Evolutionary conservation across 371 early-diverging fungal species (phyloP), one percentile per base, ranked within the genome.

Genomic region (Apophysomyces variabilis): DNA sequence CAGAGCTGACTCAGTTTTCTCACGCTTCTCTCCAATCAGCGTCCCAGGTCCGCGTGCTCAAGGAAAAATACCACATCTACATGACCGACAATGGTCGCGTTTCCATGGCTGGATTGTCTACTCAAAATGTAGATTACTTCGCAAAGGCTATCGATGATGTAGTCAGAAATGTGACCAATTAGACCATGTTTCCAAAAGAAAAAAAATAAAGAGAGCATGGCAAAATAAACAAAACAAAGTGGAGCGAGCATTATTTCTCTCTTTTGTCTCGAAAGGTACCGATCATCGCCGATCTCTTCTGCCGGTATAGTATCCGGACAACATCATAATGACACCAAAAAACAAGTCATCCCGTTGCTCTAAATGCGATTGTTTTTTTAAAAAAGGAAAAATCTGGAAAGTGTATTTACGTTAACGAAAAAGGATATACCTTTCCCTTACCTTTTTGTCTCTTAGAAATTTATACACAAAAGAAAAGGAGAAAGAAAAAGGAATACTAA

Each of bases 11-110:
- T 12, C 11, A 60, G 18, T 7, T 64, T 44, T 38, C 32, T 58
- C 18, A 43, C 54, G 18, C 37, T 67, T 62, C 61, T n/a, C 35
- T 38, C 68, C 60, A 7, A 14, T 66, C 68, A 71, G 80, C 79
- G 21, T 50, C 73, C 26, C 93, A 95, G 74, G 95, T 93, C 65
- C 83, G 86, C 66, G 85, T 86, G 6, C 81, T 98, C 64, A 86
- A 84, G 65, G 89, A 91, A 41, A 88, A 95, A 75, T 93, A 92
- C 77, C 96, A 96, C 69, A 86, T 96, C 62, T 97, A 96, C 73
- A 68, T 98, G 87, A 94, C 95, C 21, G 93, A 92, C 61, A 95
- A 95, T 66, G 97, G 98, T 21, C 91, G 98, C 66, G 91, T 98
- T 64, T 95, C 95, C 58, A 95, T 97, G 90, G 96, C 97, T 45